phyloP scores from a whole-genome alignment of 441 rosid genomes.

The Erodium moschatum region DNA sequence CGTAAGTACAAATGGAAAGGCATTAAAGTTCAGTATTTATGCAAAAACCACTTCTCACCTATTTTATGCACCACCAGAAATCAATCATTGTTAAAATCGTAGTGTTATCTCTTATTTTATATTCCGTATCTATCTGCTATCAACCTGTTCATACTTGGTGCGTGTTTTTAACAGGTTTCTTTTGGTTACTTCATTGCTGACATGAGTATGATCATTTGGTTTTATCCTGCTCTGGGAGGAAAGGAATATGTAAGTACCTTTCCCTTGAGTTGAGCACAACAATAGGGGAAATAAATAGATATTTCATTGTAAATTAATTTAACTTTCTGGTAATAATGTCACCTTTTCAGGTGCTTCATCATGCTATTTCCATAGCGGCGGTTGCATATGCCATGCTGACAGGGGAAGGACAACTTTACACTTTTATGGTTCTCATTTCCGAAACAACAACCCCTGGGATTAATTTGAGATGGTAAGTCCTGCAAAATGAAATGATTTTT shows the following conservation, averaged over 20 bases:
- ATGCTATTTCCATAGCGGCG: constrained; percentile 29
- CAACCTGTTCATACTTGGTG: neutral
- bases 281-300: neutral
- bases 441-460: constrained; percentile 42
- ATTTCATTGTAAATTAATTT: no score
- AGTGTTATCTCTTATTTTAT: no score
- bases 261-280: neutral
- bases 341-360: constrained; percentile 39
- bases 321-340: neutral
- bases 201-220: constrained; percentile 40
- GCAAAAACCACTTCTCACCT: neutral
- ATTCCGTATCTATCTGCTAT: no score
- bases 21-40: neutral
- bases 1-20: no score
- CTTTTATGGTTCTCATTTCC: constrained; percentile 38
- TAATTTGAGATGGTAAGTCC: constrained; percentile 39
- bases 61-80: neutral
- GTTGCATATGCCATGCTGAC: constrained; percentile 37
- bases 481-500: neutral
- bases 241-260: constrained; percentile 36
- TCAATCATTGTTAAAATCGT: no score
- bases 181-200: constrained; percentile 42
- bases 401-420: constrained; percentile 38
- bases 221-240: constrained; percentile 42
- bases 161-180: constrained; percentile 28